phyloP scores from a whole-genome alignment of 2,329 filamentous ascomycete species.

The Penicillium sp. region DNA sequence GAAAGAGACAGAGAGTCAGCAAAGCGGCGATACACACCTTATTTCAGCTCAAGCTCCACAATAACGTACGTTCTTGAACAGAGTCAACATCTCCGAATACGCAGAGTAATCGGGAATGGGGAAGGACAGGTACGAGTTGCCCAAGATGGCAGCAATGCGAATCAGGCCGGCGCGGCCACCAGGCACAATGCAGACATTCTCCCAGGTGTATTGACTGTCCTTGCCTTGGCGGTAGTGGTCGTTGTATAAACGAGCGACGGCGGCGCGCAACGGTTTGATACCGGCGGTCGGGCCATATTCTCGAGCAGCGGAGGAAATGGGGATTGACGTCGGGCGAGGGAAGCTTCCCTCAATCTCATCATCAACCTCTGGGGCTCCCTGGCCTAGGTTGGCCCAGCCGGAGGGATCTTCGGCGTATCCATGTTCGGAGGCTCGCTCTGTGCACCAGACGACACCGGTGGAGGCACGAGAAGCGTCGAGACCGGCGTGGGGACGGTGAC shows the following conservation, averaged over 20 bases:
- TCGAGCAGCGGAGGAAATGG: constrained; percentile 73
- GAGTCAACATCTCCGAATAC: constrained; percentile 94
- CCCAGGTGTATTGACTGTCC: constrained; percentile 88
- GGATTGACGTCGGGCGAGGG: constrained; percentile 72
- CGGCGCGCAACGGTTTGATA: constrained; percentile 84
- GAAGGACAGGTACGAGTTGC: constrained; percentile 89
- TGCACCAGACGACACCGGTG: constrained; percentile 85
- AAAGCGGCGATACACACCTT: not conserved
- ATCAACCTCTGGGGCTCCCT: constrained; percentile 91
- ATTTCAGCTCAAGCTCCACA: constrained; percentile 10
- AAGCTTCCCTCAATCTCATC: constrained; percentile 91
- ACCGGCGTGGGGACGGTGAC: constrained; percentile 85
- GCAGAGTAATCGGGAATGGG: constrained; percentile 95
- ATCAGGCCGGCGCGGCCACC: constrained; percentile 91
- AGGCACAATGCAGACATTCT: constrained; percentile 95
- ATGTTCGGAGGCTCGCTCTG: constrained; percentile 74
- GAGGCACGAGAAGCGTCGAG: constrained; percentile 84
- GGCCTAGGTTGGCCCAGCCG: constrained; percentile 87
- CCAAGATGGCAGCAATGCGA: constrained; percentile 88
- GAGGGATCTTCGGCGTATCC: constrained; percentile 81
- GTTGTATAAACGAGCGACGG: constrained; percentile 90
- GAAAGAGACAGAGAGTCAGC: not conserved
- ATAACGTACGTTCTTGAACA: constrained; percentile 72
- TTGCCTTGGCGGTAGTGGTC: constrained; percentile 86
- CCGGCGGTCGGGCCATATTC: constrained; percentile 94